Evolutionary conservation across 1,139 yeast species (phyloP).

Genomic region (Hanseniaspora sp.): DNA sequence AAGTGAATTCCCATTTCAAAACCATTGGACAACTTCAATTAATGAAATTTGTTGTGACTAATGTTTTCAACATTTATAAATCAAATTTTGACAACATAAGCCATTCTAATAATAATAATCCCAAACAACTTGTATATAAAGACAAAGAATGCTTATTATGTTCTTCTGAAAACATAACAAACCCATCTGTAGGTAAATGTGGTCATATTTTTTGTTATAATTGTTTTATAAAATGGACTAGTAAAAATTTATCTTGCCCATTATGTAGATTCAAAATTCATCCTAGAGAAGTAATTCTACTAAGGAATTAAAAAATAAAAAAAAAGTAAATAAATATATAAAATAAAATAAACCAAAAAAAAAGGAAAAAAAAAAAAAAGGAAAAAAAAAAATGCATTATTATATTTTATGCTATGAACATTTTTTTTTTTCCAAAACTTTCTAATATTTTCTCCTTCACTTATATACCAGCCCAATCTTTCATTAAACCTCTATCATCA

Average conservation of each 20-base stretch:
- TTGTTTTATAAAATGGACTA: conserved; percentile 80
- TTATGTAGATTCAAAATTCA: conserved; percentile 67
- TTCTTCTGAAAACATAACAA: conserved; percentile 57
- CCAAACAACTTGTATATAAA: conserved; percentile 17
- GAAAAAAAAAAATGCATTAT: not conserved
- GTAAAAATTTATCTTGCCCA: conserved; percentile 85
- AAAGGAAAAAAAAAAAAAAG: not conserved
- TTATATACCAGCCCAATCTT: conserved; percentile 5
- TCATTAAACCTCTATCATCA: conserved; percentile 9
- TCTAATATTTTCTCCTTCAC: too few species aligned
- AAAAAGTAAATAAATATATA: not conserved
- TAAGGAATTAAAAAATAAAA: conserved; percentile 33
- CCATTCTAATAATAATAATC: not conserved
- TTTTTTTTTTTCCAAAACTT: not conserved
- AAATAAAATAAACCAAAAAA: too few species aligned
- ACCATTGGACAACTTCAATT: conserved; percentile 4
- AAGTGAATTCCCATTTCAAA: not conserved
- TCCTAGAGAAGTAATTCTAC: conserved; percentile 64
- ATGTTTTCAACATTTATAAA: not conserved
- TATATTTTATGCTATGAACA: not conserved
- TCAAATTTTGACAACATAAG: not conserved
- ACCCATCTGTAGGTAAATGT: conserved; percentile 78
- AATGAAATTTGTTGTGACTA: not conserved
- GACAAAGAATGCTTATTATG: conserved; percentile 57
- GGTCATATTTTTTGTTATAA: conserved; percentile 93